Evolutionary conservation across 805 yeast species (phyloP), one percentile per base, ranked within the genome.

Genomic region (Torulaspora microellipsoides): DNA sequence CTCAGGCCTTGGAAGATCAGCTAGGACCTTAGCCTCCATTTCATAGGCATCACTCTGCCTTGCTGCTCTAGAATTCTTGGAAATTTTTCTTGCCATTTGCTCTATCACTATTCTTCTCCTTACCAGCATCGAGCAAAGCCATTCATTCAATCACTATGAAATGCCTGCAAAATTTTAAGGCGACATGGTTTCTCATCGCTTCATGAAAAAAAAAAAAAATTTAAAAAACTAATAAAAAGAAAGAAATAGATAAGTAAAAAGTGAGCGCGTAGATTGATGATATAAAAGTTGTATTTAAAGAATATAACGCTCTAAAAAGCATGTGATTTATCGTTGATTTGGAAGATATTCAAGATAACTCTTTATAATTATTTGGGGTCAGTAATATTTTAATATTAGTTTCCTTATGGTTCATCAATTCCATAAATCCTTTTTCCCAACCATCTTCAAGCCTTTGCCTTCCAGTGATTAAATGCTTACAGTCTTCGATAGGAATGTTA

Each of bases 11-110:
- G 87, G 83, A 14, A 83, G 62, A 10, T 67, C 60, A 17, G 70
- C 67, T 28, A 84, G 66, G 7, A 73, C 70, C 49, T 71, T 75
- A 8, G 75, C 74, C 54, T 73, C 77, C 1, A 74, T 69, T 14
- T 67, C 72, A 3, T 58, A 66, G 11, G 67, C 62, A 46, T 72
- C 76, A 6, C 82, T 83, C 60, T 88, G 72, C 66, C 90, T 78
- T 2, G 93, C 90, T 2, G 89, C 88, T 67, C 93, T 75, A 34
- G 89, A 81, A 48, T 75, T 80, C 52, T 81, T 82, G 14, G 87
- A 81, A 23, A 80, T 75, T 68, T 52, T 56, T 41, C 47, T 56
- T 6, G 54, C 58, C 61, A 56, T 58, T 13, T 34, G 85, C 25
- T 20, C 7, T 20, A 20, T 20, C 25, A 20, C 25, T 20, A 20